Conservation (phyloP, 305 asterid genomes). For the Solanum aculeatissimum region DNA sequence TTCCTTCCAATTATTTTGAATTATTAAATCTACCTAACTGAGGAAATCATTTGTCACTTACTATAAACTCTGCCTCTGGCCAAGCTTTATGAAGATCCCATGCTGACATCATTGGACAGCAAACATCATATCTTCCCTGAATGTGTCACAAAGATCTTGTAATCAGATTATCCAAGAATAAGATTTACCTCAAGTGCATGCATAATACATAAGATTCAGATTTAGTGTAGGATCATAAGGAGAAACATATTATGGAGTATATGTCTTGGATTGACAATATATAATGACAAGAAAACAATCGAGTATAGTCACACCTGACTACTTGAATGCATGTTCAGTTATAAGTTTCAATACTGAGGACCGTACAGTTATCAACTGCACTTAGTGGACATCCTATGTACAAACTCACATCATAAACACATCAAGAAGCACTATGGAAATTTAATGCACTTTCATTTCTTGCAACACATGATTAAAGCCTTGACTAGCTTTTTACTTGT, state of each 20-base stretch:
- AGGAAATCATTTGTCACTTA: constrained; percentile 8
- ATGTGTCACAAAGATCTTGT: not conserved
- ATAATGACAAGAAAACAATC: not conserved
- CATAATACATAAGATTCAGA: not conserved
- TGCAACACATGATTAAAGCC: not conserved
- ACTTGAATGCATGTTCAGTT: not conserved
- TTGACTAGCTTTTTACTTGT: not conserved
- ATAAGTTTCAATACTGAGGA: not conserved
- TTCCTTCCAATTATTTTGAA: not conserved
- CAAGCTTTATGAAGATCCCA: constrained; percentile 99
- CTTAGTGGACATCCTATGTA: not conserved
- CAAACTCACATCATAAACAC: not conserved
- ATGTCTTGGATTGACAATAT: not conserved
- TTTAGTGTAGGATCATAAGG: not conserved
- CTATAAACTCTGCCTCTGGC: constrained; percentile 88
- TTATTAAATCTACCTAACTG: not conserved
- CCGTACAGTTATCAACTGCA: not conserved
- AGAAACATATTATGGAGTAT: not conserved
- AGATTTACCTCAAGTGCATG: not conserved
- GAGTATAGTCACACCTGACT: not conserved
- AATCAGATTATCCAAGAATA: not conserved
- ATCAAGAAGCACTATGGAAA: not conserved
- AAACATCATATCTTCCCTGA: constrained; percentile 91
- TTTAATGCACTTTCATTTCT: not conserved
- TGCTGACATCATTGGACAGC: constrained; percentile 95